phyloP scores from a whole-genome alignment of 2,329 filamentous ascomycete species.

The Nothopassalora personata region DNA sequence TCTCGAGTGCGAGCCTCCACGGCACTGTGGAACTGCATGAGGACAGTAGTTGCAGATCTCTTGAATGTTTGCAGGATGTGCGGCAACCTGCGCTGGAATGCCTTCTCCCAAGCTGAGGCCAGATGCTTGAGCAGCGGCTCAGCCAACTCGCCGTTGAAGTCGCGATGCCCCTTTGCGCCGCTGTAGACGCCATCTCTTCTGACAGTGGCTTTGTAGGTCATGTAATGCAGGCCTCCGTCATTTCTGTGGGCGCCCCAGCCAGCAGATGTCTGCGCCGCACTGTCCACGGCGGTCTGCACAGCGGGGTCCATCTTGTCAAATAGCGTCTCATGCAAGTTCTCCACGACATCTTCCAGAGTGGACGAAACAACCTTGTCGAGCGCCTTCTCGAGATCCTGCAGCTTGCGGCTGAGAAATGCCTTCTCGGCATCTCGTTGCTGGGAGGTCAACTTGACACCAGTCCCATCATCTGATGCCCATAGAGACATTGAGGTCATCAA shows the following conservation, averaged over 20 bases:
- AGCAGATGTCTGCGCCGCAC: conserved; percentile 31
- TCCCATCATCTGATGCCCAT: conserved; percentile 45
- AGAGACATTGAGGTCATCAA: conserved; percentile 50
- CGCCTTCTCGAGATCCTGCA: conserved; percentile 39
- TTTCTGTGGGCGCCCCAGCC: conserved; percentile 36
- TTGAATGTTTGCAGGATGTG: conserved; percentile 37
- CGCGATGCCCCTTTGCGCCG: conserved; percentile 35
- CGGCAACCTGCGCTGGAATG: conserved; percentile 42
- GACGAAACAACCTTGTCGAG: conserved; percentile 39
- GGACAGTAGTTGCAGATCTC: conserved; percentile 27
- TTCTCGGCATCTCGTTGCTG: conserved; percentile 37
- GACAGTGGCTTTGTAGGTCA: conserved; percentile 54
- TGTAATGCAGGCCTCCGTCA: conserved; percentile 46
- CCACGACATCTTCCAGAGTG: conserved; percentile 37
- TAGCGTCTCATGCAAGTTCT: conserved; percentile 42
- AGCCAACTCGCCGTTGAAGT: conserved; percentile 39
- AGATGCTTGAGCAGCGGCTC: conserved; percentile 39
- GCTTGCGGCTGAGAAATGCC: conserved; percentile 35
- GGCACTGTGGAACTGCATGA: conserved; percentile 40
- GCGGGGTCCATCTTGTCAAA: conserved; percentile 42
- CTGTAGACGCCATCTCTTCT: conserved; percentile 46
- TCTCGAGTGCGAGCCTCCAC: conserved; percentile 38
- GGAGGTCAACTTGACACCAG: conserved; percentile 37
- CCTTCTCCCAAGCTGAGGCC: conserved; percentile 40
- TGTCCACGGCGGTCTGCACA: conserved; percentile 36